Conservation (phyloP, 768 basidiomycete genomes). For the Mycena olivaceomarginata region DNA sequence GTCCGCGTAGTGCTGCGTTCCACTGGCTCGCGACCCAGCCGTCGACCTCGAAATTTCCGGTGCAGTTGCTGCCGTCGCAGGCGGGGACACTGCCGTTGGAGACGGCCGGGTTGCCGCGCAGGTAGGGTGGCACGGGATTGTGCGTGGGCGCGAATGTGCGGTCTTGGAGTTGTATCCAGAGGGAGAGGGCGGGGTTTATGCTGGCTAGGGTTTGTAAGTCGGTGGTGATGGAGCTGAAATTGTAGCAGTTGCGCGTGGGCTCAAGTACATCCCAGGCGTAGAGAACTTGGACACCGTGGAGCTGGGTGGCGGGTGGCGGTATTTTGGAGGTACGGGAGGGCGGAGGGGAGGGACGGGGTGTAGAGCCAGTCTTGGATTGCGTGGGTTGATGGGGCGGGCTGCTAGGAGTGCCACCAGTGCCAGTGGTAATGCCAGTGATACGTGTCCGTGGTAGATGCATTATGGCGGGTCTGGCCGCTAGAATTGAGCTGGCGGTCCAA, state of each 20-base stretch:
- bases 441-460: constrained; percentile 9
- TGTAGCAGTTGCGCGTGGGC: constrained; percentile 2
- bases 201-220: constrained; percentile 5
- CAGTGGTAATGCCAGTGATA: constrained; percentile 6
- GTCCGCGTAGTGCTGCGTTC: constrained; percentile 4
- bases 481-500: constrained; percentile 3
- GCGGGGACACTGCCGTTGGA: constrained; percentile 8
- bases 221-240: constrained; percentile 7
- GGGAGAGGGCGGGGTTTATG: constrained; percentile 6
- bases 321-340: constrained; percentile 8
- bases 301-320: constrained; percentile 6
- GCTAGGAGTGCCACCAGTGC: constrained; percentile 6
- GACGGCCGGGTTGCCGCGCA: constrained; percentile 6
- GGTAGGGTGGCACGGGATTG: neutral
- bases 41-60: constrained; percentile 4
- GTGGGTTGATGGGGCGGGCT: constrained; percentile 4
- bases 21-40: constrained; percentile 6
- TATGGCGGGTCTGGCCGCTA: constrained; percentile 6
- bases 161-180: constrained; percentile 6
- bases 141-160: neutral
- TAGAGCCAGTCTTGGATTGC: constrained; percentile 9
- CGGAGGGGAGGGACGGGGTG: constrained; percentile 4
- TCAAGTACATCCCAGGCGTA: neutral
- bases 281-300: constrained; percentile 8
- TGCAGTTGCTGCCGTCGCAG: constrained; percentile 6